A percentile compares a stretch with the other conserved stretches of the same genome.
phyloP scores from a whole-genome alignment of 345 rosid genomes.

The Eucalyptus curtisii region DNA sequence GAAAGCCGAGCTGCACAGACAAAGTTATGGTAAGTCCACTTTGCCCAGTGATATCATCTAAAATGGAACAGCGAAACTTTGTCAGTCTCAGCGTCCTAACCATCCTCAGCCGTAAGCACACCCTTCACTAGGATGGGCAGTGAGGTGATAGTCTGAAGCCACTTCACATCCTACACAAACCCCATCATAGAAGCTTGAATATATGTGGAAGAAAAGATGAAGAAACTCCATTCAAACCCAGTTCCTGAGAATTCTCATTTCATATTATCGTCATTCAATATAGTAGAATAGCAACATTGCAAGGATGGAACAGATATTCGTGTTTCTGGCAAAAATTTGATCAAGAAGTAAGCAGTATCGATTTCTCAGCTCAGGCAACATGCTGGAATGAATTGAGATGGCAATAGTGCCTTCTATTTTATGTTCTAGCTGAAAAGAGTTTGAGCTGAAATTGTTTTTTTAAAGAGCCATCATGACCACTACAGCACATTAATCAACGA shows the following conservation, averaged over 20 bases:
- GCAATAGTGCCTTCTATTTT: neutral
- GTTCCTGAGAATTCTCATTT: neutral
- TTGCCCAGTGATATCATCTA: neutral
- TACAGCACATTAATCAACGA: neutral
- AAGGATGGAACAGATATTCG: neutral
- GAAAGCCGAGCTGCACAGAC: slow-evolving; percentile 55
- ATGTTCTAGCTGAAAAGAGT: neutral
- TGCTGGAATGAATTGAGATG: neutral
- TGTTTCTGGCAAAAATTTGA: neutral
- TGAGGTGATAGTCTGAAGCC: slow-evolving; percentile 81
- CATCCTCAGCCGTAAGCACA: slow-evolving; percentile 77
- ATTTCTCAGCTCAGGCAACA: neutral
- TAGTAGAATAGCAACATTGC: neutral
- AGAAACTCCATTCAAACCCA: neutral
- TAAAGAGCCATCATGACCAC: neutral
- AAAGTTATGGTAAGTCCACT: neutral
- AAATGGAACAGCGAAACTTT: neutral
- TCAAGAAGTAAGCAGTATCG: neutral
- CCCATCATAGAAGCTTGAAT: neutral
- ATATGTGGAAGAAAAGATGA: neutral
- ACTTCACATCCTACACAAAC: slow-evolving; percentile 51
- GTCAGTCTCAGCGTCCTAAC: slow-evolving; percentile 13
- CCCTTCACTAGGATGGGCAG: slow-evolving; percentile 89
- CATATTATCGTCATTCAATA: neutral
- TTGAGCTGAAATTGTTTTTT: neutral